A percentile compares a stretch with the other conserved stretches of the same genome.
phyloP scores from a whole-genome alignment of 2,329 filamentous ascomycete species.

The Catunica adiposa region DNA sequence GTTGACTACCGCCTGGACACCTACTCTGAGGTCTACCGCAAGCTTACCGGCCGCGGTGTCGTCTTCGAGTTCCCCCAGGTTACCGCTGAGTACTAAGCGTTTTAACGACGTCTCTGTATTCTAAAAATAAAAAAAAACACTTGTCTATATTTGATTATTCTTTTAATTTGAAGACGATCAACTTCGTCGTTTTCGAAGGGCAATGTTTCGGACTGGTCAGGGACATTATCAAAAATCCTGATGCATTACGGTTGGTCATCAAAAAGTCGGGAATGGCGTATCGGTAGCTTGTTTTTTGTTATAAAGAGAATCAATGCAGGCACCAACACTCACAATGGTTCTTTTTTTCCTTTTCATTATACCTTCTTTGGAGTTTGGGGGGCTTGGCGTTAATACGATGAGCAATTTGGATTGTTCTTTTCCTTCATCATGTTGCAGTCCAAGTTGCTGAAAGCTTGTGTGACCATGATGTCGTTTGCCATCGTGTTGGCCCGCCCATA shows the following conservation, averaged over 20 bases:
- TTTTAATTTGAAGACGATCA: conserved; percentile 6
- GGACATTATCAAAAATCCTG: conserved; percentile 5
- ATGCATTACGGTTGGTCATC: conserved; percentile 5
- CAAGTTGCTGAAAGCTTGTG: not conserved
- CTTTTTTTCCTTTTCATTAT: conserved; percentile 16
- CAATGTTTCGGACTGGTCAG: conserved; percentile 7
- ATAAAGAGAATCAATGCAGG: conserved; percentile 13
- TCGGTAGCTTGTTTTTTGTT: conserved; percentile 15
- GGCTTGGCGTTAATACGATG: not conserved
- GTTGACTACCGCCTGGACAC: conserved; percentile 99
- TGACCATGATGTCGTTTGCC: not conserved
- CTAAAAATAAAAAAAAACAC: conserved; percentile 8
- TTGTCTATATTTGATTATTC: conserved; percentile 7
- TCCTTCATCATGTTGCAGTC: not conserved
- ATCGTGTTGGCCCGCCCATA: not conserved
- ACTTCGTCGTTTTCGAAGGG: conserved; percentile 4
- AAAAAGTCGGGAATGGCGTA: conserved; percentile 10
- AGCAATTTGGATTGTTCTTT: not conserved
- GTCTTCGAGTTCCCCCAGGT: conserved; percentile 96
- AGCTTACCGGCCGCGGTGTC: conserved; percentile 89
- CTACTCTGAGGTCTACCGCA: conserved; percentile 98
- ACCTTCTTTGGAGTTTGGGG: conserved; percentile 4
- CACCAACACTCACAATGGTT: conserved; percentile 15
- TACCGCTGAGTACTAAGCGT: conserved; percentile 60
- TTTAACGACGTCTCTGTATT: conserved; percentile 7